Percentiles rank a stretch among this genome's conserved stretches.
Evolutionary conservation across 805 yeast genomes (phyloP).

Genomic region (Ogataea wickerhamii): DNA sequence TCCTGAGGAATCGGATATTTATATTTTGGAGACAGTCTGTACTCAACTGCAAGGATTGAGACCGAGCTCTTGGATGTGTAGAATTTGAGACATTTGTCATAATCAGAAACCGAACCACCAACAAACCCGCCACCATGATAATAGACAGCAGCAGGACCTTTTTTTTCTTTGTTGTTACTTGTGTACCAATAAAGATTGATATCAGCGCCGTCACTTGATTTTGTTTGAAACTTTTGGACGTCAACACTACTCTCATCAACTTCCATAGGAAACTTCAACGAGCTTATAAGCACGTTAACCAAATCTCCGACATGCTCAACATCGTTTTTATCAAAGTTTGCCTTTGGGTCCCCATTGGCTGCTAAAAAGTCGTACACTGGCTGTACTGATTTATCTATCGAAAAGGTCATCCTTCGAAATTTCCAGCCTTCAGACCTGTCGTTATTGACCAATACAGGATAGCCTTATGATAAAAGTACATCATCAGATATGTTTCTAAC

Average conservation of each 20-base stretch:
- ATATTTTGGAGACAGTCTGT: not conserved
- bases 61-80: not conserved
- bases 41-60: not conserved
- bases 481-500: no score
- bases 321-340: not conserved
- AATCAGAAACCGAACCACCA: not conserved
- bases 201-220: not conserved
- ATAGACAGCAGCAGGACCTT: slow-evolving; percentile 1
- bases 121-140: slow-evolving; percentile 2
- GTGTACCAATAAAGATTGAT: slow-evolving; percentile 1
- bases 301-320: not conserved
- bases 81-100: not conserved
- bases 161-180: not conserved
- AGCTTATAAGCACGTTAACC: not conserved
- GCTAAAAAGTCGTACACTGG: not conserved
- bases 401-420: not conserved
- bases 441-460: not conserved
- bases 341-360: not conserved
- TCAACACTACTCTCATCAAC: not conserved
- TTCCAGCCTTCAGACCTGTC: no score
- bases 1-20: slow-evolving; percentile 1
- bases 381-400: not conserved
- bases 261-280: not conserved
- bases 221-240: not conserved
- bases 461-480: no score